Conservation (phyloP, 208 protist species). For the Herpetomonas samuelpessoai region DNA sequence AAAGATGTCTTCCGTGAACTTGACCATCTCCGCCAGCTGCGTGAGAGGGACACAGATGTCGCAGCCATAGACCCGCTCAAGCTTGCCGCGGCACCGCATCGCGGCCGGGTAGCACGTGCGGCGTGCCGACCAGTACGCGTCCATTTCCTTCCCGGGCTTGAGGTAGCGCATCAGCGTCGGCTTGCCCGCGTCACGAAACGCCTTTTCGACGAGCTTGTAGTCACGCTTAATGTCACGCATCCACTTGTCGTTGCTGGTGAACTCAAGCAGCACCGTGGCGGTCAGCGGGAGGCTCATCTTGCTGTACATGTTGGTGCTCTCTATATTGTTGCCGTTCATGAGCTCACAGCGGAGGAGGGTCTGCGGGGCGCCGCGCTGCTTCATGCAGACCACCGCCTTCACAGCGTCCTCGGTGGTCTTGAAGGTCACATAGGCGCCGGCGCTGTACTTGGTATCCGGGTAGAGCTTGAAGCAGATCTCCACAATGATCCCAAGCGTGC, state of each 20-base stretch:
- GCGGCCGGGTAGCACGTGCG: slow-evolving; percentile 31
- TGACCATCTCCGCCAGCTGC: slow-evolving; percentile 63
- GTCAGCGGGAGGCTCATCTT: slow-evolving; percentile 33
- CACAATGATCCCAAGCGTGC: slow-evolving; percentile 84
- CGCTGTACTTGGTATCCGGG: slow-evolving; percentile 31
- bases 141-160: slow-evolving; percentile 32
- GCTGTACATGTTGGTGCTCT: slow-evolving; percentile 47
- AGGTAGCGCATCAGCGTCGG: slow-evolving; percentile 32
- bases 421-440: slow-evolving; percentile 50
- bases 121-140: slow-evolving; percentile 34
- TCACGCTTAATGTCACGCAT: slow-evolving; percentile 58
- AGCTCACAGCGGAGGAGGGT: slow-evolving; percentile 73
- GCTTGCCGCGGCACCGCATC: slow-evolving; percentile 19
- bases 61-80: slow-evolving; percentile 37
- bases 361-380: slow-evolving; percentile 37
- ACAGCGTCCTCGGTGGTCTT: slow-evolving; percentile 38
- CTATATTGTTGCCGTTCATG: slow-evolving; percentile 48
- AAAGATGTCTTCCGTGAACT: slow-evolving; percentile 72
- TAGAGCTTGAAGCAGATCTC: slow-evolving; percentile 74
- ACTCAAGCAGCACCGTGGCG: slow-evolving; percentile 77
- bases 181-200: slow-evolving; percentile 28
- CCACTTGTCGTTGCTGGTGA: slow-evolving; percentile 43
- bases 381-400: slow-evolving; percentile 43
- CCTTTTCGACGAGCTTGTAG: slow-evolving; percentile 34
- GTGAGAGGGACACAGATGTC: slow-evolving; percentile 90